Base-by-base conservation (phyloP, 495 filamentous ascomycete species). In the Neurospora discreta region DNA sequence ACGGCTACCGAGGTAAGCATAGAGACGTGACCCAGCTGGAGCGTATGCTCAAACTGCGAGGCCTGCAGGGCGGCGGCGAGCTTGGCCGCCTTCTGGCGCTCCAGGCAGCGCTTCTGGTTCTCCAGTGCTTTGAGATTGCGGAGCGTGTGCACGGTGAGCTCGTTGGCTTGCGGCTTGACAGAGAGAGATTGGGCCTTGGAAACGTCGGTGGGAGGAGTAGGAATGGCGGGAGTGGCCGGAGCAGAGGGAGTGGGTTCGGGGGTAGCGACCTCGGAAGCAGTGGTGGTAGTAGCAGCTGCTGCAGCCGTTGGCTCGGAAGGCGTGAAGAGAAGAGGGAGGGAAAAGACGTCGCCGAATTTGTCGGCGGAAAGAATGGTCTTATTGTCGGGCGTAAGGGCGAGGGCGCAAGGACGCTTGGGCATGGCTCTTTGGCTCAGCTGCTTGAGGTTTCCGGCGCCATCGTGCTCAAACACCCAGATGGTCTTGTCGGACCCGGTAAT, bases 311-410 rank as follows among this genome's bases (percentile, higher is more conserved):
- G 52, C 26, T 60, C 52, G 52, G 69, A 69, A 43, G 77, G 46
- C 5, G 78, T 68, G n/a, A 84, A 85, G 68, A 94, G 78, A 3
- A 98, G 81, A 4, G 95, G 94, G n/a, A 99, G 79, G 7, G 91
- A 85, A 80, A 95, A 98, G 72, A 97, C 95, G 81, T 99, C 95
- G 40, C 95, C 95, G 77, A 97, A 97, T 78, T 98, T 99, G 81
- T 99, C 96, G 40, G 88, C 93, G 71, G 85, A 89, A 38, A 98
- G 80, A 72, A 98, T 92, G 3, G 86, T 92, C 3, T 81, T 81
- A 52, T 89, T 86, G 78, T 93, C 88, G 30, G 85, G 76, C 1
- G 91, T 89, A 67, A 98, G 80, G 68, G 86, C 81, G 71, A 99
- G 79, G 67, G 91, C 87, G 78, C 89, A 92, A 39, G 92, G 92